Conservation (phyloP, 805 yeast genomes). For the Wickerhamiella sorbophila region DNA sequence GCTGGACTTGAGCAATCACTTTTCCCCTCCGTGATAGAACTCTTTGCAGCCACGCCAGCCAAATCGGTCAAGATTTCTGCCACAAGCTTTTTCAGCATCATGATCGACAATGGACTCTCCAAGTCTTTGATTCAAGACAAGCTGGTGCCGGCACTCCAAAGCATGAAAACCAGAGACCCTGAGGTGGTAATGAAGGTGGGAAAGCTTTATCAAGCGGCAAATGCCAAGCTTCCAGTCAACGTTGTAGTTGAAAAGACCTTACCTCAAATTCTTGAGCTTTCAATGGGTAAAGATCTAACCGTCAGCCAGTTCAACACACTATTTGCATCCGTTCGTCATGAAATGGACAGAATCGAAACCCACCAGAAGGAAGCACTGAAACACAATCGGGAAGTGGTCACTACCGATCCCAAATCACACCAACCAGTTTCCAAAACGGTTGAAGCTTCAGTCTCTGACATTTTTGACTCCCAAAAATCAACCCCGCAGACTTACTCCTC, state of each 20-base stretch:
- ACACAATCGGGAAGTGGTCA: constrained; percentile 5
- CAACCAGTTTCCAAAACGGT: background rate
- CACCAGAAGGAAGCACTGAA: constrained; percentile 23
- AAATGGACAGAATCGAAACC: constrained; percentile 33
- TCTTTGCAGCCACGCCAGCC: constrained; percentile 75
- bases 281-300: constrained; percentile 34
- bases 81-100: constrained; percentile 8
- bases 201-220: constrained; percentile 27
- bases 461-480: background rate
- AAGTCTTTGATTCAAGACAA: constrained; percentile 59
- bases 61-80: constrained; percentile 52
- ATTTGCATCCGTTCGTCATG: constrained; percentile 28
- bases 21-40: constrained; percentile 55
- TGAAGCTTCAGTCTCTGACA: background rate
- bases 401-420: background rate
- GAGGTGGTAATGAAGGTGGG: constrained; percentile 41
- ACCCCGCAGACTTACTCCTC: background rate
- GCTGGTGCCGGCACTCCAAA: constrained; percentile 61
- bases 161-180: constrained; percentile 64
- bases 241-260: constrained; percentile 38
- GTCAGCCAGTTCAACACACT: constrained; percentile 30
- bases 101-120: constrained; percentile 33
- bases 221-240: constrained; percentile 33
- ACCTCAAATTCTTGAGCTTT: constrained; percentile 38
- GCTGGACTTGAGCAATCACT: constrained; percentile 57